Evolutionary conservation across 495 filamentous ascomycete species (phyloP).

Genomic region (Hyaloscypha variabilis): DNA sequence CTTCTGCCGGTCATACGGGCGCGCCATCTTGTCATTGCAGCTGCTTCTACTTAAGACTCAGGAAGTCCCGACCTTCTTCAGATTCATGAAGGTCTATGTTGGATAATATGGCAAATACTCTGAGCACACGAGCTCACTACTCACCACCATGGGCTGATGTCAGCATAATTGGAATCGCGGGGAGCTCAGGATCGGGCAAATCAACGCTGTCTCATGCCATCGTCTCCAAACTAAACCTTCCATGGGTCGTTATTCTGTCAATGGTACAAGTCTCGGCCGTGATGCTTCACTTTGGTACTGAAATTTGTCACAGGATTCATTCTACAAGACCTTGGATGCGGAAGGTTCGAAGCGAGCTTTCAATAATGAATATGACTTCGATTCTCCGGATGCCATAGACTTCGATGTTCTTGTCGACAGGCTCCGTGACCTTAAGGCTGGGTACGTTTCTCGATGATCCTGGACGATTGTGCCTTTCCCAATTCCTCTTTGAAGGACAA

Average conservation of each 20-base stretch:
- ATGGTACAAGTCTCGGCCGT: conserved; percentile 64
- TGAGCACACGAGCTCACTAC: conserved; percentile 64
- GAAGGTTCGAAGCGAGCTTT: conserved; percentile 80
- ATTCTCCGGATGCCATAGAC: conserved; percentile 91
- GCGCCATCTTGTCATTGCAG: too few relatives aligned
- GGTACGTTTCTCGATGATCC: conserved; percentile 55
- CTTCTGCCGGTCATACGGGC: not conserved
- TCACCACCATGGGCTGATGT: conserved; percentile 92
- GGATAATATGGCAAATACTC: conserved; percentile 19
- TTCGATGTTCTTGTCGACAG: conserved; percentile 87
- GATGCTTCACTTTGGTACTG: conserved; percentile 1
- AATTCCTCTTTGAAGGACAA: not conserved
- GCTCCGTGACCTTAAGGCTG: conserved; percentile 82
- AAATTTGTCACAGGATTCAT: conserved; percentile 74
- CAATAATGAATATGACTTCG: conserved; percentile 92
- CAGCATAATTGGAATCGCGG: conserved; percentile 94
- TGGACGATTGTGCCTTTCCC: not conserved
- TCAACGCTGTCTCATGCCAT: conserved; percentile 94
- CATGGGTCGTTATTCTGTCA: conserved; percentile 96
- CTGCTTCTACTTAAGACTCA: too few relatives aligned
- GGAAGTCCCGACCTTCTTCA: not conserved
- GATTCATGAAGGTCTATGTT: not conserved
- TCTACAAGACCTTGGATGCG: conserved; percentile 81
- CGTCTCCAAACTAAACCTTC: conserved; percentile 83
- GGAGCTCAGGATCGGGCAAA: conserved; percentile 95